Base-by-base conservation (phyloP, 1,284 basidiomycete genomes). In the Apiotrichum akiyoshidainum region DNA sequence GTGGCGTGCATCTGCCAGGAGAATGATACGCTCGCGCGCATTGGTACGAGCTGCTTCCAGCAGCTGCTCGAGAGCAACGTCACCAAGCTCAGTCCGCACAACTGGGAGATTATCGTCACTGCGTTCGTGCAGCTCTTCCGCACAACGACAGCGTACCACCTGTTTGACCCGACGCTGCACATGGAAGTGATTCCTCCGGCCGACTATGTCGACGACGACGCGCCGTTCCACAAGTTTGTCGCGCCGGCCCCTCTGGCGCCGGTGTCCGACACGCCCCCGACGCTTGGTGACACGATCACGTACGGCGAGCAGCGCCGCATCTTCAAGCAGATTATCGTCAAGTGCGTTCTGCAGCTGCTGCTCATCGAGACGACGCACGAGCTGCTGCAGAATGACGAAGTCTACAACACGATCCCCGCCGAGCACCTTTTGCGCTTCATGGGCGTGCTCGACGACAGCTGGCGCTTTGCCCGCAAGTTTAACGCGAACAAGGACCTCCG, bases 1-100 rank as follows among this genome's bases (percentile, higher is more conserved):
- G 94, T 92, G 72, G 89, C 96, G 39, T 99, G 96, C 76, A 99
- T 99, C 65, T 99, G 95, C 76, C 96, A 99, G 87, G 94, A 98
- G 80, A 96, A 96, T 73, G 97, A 99, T 74, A 99, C 96, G 5
- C 83, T 99, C 46, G 95, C 97, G 13, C 86, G 95, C 52, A 99
- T 99, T 64, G 96, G 96, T 12, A 98, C 97, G 3, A 94, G 95
- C 2, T 99, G 97, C 75, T 81, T 99, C 64, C 97, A 99, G 78
- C 92, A 96, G 72, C 83, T 99, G 52, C 80, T 99, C 56, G 95
- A 99, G 78, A 91, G 84, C 71, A 99, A 99, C 67, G 90, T 96
- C 49, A 82, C 83, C 62, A 98, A 94, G 76, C 83, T 99, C 46
- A 91, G 86, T 68, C 79, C 87, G 1, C 81, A 84, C 39, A 87